These are phyloP conservation scores for Aspergillus saccharolyticus DNA, from an alignment of 495 filamentous ascomycete species.

Conservation along the genomic window DNA sequence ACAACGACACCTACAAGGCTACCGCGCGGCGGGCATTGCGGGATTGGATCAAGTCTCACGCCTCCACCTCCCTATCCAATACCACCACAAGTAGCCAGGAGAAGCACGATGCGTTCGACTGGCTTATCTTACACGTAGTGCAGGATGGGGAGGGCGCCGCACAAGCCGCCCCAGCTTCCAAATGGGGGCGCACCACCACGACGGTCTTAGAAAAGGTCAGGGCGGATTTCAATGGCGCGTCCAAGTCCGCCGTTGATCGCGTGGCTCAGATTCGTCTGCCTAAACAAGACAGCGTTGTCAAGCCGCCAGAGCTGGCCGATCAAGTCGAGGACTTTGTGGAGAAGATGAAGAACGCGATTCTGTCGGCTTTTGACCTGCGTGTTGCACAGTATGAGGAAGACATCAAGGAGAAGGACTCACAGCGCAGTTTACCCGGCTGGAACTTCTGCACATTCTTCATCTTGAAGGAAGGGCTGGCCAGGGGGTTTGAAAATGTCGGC, in stretches of 20 bases:
- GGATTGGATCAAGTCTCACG: slow-evolving; percentile 85
- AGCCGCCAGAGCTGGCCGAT: slow-evolving; percentile 62
- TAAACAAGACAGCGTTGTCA: slow-evolving; percentile 44
- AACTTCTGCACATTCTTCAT: slow-evolving; percentile 99
- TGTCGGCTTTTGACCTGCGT: slow-evolving; percentile 83
- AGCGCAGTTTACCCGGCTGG: slow-evolving; percentile 87
- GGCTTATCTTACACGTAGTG: slow-evolving; percentile 89
- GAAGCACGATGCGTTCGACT: slow-evolving; percentile 94
- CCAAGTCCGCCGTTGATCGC: slow-evolving; percentile 71
- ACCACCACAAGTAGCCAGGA: slow-evolving; percentile 52
- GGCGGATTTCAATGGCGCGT: slow-evolving; percentile 83
- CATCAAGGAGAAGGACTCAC: slow-evolving; percentile 86
- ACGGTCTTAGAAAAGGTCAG: slow-evolving; percentile 87
- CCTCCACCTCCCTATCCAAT: slow-evolving; percentile 42
- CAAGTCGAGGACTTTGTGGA: slow-evolving; percentile 77
- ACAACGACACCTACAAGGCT: slow-evolving; percentile 87
- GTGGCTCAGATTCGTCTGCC: slow-evolving; percentile 79
- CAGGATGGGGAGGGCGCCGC: slow-evolving; percentile 57
- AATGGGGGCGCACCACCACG: slow-evolving; percentile 73
- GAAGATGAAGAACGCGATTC: slow-evolving; percentile 81
- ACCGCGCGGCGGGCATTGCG: slow-evolving; percentile 69
- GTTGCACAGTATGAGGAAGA: slow-evolving; percentile 96
- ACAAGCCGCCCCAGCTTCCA: slow-evolving; percentile 66
- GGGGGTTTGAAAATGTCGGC: slow-evolving; percentile 93
- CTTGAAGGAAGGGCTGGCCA: slow-evolving; percentile 87